Evolutionary conservation across 2,329 filamentous ascomycete genomes (phyloP), one percentile per base, ranked within the genome.

Genomic region (Diaporthe humulicola): DNA sequence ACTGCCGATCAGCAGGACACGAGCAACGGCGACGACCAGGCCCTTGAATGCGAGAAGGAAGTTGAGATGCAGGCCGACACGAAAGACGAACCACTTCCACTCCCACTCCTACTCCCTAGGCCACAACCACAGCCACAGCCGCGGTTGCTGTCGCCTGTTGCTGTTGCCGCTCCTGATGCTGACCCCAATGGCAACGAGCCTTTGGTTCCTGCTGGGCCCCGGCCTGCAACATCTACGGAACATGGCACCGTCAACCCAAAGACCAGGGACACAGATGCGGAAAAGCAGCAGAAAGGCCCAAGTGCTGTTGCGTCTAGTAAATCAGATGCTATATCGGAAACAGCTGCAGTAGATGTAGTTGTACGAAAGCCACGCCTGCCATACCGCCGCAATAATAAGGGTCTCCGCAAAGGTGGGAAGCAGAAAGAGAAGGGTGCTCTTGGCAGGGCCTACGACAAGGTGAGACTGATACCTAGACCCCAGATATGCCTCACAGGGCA

Each of bases 1-100:
- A 66, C 40, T n/a, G 64, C 50, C 66, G 71, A 75, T 45, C 45
- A 33, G 28, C 64, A 75, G 56, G 66, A 73, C 38, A 42, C 50
- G 28, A 73, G 36, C 40, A 30, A 69, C 52, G 30, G 50, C 73
- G 40, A 75, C 30, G 36, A 50, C 45, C 19, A 52, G 19, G 42
- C 36, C 30, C 33, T 69, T 48, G 61, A 56, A 38, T 38, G 33
- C 17, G 61, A 73, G 22, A 73, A 75, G 38, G 48, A 64, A 50
- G 22, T 57, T 15, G 42, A 40, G 60, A 33, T 30, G 17, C 42
- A 72, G 42, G 70, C 57, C 54, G 64, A 69, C 64, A 52, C 45
- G 30, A 19, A 28, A 52, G 64, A 54, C 33, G 54, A 17, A 17
- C 45, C 45, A 54, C 64, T 33, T 22, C 45, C 48, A 22, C 54